These are phyloP conservation scores for Zancudomyces culisetae DNA, from an alignment of 371 early-diverging fungal genomes.

Conservation along the genomic window DNA sequence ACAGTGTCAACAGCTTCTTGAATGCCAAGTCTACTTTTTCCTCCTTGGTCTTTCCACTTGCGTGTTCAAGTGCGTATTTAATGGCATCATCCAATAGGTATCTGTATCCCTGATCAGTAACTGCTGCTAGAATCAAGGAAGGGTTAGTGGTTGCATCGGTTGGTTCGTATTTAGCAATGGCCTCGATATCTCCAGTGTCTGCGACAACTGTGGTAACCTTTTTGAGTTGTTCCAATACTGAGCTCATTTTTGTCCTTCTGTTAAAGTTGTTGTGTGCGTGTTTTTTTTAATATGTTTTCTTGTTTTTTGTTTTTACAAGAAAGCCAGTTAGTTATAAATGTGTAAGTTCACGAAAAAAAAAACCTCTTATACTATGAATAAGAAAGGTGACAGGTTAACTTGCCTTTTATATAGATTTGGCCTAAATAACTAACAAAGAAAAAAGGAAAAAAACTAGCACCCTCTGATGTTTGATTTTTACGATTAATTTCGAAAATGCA, in stretches of 20 bases:
- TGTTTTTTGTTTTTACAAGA: too few species aligned
- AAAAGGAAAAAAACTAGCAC: too few species aligned
- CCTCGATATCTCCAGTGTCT: slow-evolving; percentile 97
- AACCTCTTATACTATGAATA: too few species aligned
- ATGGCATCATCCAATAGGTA: slow-evolving; percentile 78
- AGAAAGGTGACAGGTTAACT: too few species aligned
- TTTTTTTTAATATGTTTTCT: too few species aligned
- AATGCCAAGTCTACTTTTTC: slow-evolving; percentile 66
- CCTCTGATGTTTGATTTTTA: too few species aligned
- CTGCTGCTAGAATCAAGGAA: slow-evolving; percentile 86
- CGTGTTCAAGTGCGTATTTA: slow-evolving; percentile 59
- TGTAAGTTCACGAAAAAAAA: too few species aligned
- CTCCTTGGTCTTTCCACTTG: slow-evolving; percentile 37
- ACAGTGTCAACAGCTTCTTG: slow-evolving; percentile 91
- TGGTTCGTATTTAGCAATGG: slow-evolving; percentile 92
- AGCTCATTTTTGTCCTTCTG: slow-evolving; percentile 10
- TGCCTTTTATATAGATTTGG: too few species aligned
- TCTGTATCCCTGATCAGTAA: slow-evolving; percentile 77
- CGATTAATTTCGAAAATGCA: too few species aligned
- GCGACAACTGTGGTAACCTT: slow-evolving; percentile 89
- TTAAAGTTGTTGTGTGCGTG: too few species aligned
- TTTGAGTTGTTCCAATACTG: slow-evolving; percentile 41
- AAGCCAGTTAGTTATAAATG: too few species aligned
- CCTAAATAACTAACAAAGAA: too few species aligned
- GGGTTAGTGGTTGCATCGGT: slow-evolving; percentile 99